Evolutionary conservation across 441 rosid species (phyloP), one percentile per base, ranked within the genome.

Genomic region (Euphorbia corollata): DNA sequence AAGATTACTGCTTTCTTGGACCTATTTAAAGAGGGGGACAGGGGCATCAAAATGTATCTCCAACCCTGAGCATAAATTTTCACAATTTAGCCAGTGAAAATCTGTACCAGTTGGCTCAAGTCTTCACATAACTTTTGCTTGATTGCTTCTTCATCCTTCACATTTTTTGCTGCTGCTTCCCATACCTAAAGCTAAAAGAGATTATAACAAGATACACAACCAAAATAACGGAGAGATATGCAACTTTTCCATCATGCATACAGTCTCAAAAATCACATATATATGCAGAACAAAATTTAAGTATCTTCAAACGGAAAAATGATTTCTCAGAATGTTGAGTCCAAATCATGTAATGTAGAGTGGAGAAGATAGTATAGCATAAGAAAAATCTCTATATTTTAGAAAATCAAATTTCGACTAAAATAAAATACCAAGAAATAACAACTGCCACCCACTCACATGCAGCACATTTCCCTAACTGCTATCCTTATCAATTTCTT

Each of bases 111-210:
- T 58, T 80, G 70, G 68, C 75, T 89, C 74, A 94, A 80, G 78
- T 89, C 97, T 54, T 88, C 92, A 54, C 97, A 91, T 63, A 94
- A 82, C 79, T 79, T 85, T 78, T 94, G 86, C 74, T 94, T 94
- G 36, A 67, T 7, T 75, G 79, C 88, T 82, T 94, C 97, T 81
- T 91, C 97, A 63, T 89, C 96, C 78, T 71, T 78, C 71, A 89
- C 79, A 67, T 78, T 83, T 77, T 83, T 80, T 56, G 79, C 64
- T 59, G 97, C 93, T 69, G 81, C 90, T 81, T 91, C 96, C 88
- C 82, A 91, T 13, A 61, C 85, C 96, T 89, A 67, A 63, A 77
- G 55, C 93, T 89, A 67, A 61, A 78, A 56, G 39, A 66, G 27
- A 30, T 13, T 24, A 59, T 38, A 72, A 73, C 16, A 61, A 51